Conservation (phyloP, 1,284 basidiomycete genomes). For the Stereum hirsutum region DNA sequence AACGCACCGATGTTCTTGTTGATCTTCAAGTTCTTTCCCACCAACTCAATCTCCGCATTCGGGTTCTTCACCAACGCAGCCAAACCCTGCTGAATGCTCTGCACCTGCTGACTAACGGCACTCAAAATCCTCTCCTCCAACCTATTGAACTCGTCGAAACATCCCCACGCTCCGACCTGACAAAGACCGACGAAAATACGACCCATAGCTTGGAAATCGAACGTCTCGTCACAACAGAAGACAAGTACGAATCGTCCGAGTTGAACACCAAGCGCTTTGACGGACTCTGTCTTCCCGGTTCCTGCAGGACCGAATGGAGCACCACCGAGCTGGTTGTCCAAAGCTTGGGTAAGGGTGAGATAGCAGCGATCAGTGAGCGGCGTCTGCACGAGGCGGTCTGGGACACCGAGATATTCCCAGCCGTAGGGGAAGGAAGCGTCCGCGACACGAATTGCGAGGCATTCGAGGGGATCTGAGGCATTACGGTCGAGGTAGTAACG, state of each 20-base stretch:
- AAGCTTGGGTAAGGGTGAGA: constrained; percentile 92
- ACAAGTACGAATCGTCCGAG: constrained; percentile 97
- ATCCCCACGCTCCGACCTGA: constrained; percentile 99
- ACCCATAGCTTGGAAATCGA: constrained; percentile 99
- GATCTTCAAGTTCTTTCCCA: constrained; percentile 89
- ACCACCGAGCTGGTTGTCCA: constrained; percentile 92
- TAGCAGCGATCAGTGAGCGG: constrained; percentile 98
- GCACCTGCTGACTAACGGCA: constrained; percentile 98
- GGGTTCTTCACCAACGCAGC: constrained; percentile 75
- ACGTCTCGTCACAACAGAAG: constrained; percentile 99
- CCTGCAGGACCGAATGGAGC: constrained; percentile 98
- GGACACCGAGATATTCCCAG: constrained; percentile 97
- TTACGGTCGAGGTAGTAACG: constrained; percentile 86
- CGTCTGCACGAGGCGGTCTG: constrained; percentile 96
- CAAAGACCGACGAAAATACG: constrained; percentile 98
- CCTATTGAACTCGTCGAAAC: constrained; percentile 98
- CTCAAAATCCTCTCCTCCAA: constrained; percentile 96
- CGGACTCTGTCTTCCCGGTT: constrained; percentile 99
- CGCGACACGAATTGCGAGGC: constrained; percentile 79
- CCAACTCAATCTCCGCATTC: constrained; percentile 88
- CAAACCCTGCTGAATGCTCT: constrained; percentile 95
- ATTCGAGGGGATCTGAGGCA: constrained; percentile 69
- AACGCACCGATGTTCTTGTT: constrained; percentile 83
- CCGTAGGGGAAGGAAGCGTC: constrained; percentile 95
- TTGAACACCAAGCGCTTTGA: constrained; percentile 97